Evolutionary conservation across 257 asterid species (phyloP).

Genomic region (Salvia miltiorrhiza): DNA sequence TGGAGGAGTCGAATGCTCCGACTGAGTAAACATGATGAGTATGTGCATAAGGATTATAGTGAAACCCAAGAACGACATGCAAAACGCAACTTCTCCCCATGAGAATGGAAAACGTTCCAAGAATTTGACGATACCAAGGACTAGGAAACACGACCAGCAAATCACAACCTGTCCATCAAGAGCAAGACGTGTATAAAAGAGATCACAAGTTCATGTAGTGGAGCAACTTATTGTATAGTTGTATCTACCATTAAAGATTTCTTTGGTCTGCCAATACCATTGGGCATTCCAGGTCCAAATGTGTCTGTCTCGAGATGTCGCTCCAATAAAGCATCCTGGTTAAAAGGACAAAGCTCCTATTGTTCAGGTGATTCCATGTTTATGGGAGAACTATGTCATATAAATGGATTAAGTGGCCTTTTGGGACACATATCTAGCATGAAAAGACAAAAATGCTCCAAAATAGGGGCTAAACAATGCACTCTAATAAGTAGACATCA

Average conservation of each 20-base stretch:
- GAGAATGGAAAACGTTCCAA: slow-evolving; percentile 61
- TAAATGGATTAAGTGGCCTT: too few species aligned
- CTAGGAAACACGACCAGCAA: slow-evolving; percentile 55
- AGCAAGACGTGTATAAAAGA: neutral
- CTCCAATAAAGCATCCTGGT: slow-evolving; percentile 73
- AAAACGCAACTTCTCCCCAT: slow-evolving; percentile 53
- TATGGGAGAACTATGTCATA: neutral
- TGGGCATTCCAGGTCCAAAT: slow-evolving; percentile 46
- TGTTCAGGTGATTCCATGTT: neutral
- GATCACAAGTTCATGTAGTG: neutral
- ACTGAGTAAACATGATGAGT: slow-evolving; percentile 60
- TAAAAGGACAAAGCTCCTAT: neutral
- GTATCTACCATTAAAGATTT: slow-evolving; percentile 60
- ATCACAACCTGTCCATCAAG: slow-evolving; percentile 52
- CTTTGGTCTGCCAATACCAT: slow-evolving; percentile 53
- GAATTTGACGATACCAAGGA: slow-evolving; percentile 34
- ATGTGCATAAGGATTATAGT: slow-evolving; percentile 64
- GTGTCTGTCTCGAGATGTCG: slow-evolving; percentile 57
- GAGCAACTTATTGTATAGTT: neutral
- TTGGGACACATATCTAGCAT: too few species aligned
- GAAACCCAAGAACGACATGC: slow-evolving; percentile 51
- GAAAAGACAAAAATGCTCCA: too few species aligned
- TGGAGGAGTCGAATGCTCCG: slow-evolving; percentile 52
- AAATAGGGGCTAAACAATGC: too few species aligned
- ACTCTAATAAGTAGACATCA: too few species aligned